Evolutionary conservation across 352 stramenopile genomes (phyloP), one percentile per base, ranked within the genome.

Genomic region (Pythium apleroticum): DNA sequence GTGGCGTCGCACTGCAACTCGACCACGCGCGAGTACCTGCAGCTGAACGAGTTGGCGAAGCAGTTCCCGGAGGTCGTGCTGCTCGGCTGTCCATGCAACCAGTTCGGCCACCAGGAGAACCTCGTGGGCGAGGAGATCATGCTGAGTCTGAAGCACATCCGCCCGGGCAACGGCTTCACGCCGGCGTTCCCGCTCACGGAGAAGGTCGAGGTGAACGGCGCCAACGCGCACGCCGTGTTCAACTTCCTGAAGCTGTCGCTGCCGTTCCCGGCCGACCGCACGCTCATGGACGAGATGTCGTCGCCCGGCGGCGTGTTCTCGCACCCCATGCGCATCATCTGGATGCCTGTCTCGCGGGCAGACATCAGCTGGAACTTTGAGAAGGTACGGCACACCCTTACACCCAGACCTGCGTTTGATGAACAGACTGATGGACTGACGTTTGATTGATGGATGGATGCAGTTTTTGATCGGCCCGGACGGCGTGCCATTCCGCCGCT

Each of bases 331-430:
- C 84, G 81, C 17, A 80, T 93, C 64, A 90, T 91, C 50, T 93
- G 84, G 84, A 93, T 93, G 84, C 84, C 84, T 22, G 80, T 93
- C 39, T 91, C 84, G 43, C 81, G 84, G 31, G 77, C 81, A 67
- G 84, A 93, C 48, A 73, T 93, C 17, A 90, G 80, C 66, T 93
- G 84, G 84, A 93, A 91, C 67, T 93, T 93, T 73, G 84, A 93
- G 66, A 91, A 93, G 79, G 81, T 90, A 49, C 31, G 60, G n/a
- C n/a, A 48, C 33, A 20, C 20, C 14, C 22, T 15, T n/a, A 22
- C 19, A 22, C 39, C 15, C n/a, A n/a, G n/a, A n/a, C 19, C 12
- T 43, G 31, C 19, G 43, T 17, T 57, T 15, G 37, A 43, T n/a
- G 20, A 31, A 48, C 8, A 10, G 33, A 50, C 10, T 52, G 54